These are phyloP conservation scores for Chlamydomonas sp. DNA, from an alignment of 139 green algal species.

Conservation along the genomic window DNA sequence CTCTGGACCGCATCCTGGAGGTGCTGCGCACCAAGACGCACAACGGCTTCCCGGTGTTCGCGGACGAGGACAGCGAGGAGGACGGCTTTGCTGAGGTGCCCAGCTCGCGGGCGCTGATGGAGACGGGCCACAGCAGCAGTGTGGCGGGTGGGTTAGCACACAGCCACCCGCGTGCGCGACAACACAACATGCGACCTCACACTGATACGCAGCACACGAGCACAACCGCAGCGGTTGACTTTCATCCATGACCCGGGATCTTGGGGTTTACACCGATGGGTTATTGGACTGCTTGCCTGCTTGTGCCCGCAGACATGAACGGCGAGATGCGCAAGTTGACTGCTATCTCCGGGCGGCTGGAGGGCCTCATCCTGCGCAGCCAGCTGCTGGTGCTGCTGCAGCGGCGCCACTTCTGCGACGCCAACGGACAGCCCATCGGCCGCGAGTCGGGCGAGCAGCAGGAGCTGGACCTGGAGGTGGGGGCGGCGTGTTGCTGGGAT, in stretches of 20 bases:
- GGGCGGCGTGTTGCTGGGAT: neutral
- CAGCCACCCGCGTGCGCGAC: no score
- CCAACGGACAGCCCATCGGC: conserved; percentile 54
- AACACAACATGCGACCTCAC: no score
- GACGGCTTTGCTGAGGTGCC: neutral
- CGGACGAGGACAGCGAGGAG: conserved; percentile 29
- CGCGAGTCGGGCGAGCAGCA: conserved; percentile 44
- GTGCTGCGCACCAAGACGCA: conserved; percentile 76
- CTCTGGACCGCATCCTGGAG: conserved; percentile 63
- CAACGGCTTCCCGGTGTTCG: conserved; percentile 92
- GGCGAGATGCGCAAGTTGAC: neutral
- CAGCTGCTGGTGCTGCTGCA: conserved; percentile 88
- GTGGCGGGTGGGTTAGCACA: neutral
- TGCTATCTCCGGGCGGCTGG: conserved; percentile 49
- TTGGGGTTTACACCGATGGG: no score
- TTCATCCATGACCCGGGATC: neutral
- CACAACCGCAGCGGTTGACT: neutral
- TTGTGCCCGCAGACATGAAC: conserved; percentile 14
- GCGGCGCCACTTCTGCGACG: conserved; percentile 70
- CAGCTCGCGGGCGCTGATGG: conserved; percentile 7
- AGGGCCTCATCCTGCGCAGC: conserved; percentile 86
- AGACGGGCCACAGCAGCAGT: conserved; percentile 20
- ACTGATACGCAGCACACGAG: no score
- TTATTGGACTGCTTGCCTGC: no score
- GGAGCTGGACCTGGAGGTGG: conserved; percentile 65